Base-by-base conservation (phyloP, 257 asterid genomes). In the Echites panduratus region DNA sequence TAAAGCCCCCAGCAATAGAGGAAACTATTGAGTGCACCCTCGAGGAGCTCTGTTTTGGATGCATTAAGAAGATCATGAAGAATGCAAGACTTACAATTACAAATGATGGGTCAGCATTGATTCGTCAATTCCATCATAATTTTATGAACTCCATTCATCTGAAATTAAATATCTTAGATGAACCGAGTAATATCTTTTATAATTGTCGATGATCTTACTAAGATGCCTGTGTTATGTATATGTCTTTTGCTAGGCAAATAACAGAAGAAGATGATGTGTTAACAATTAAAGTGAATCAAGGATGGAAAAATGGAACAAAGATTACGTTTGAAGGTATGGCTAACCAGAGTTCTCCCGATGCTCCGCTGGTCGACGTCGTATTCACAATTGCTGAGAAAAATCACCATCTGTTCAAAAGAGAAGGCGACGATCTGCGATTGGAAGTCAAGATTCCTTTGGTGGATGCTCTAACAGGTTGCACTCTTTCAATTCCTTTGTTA, bases 41-140 rank as follows among this genome's bases (percentile, higher is more conserved):
- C 14, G 94, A 92, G 72, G 96, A 92, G 79, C 82, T 90, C 44
- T 92, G 96, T 65, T 92, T 88, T 49, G 96, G 96, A 38, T 83
- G 93, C 76, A 50, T 83, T 73, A 89, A 88, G 88, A 85, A 84
- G 83, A 84, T 87, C 53, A 78, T 65, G 70, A 82, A 87, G 70
- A 81, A 87, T 78, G 80, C 83, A 24, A 85, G 89, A 78, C 86
- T 85, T 24, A 77, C 84, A 0, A 69, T 86, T 26, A 79, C 81
- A 13, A 82, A 77, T 16, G 65, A 79, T 20, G 94, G 97, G 96
- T 86, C 81, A 78, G 58, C 13, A 11, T 29, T 61, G 9, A 35
- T 45, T 48, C 4, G 0, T 73, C 35, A n/a, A 53, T 11, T 73
- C 24, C 69, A 24, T 49, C 5, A 45, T 70, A 50, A 20, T 20